Base-by-base conservation (phyloP, 768 basidiomycete species). In the Hericium alpestre region DNA sequence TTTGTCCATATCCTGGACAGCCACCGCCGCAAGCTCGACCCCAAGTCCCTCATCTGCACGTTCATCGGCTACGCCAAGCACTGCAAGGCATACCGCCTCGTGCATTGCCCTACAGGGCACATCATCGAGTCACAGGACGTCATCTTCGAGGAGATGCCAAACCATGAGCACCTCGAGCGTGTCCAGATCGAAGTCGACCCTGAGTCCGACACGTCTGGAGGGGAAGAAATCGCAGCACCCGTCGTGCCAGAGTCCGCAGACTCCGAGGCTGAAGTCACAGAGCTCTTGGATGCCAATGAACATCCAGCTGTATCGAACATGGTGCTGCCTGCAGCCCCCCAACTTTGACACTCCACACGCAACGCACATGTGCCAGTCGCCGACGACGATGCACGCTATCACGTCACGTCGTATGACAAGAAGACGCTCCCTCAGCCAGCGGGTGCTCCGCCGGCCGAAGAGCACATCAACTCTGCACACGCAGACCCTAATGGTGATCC, bases 61-160 rank as follows among this genome's bases (percentile, higher is more conserved):
- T n/a, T n/a, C 41, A 18, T 64, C 4, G 63, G 63, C 8, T 63
- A 61, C 43, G 62, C 40, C 23, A 43, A 61, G 38, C 20, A 61
- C 38, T 22, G 50, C 52, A 54, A 55, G 15, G 56, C 59, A 22
- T 64, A 61, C 49, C 49, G 57, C n/a, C 46, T 61, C 46, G 20
- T 51, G 6, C 37, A 61, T 39, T 49, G 39, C 37, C 2, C 54
- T 11, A 56, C 25, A 11, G n/a, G 55, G 15, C 53, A 41, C 18
- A 16, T 56, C 43, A 46, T 53, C 38, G 46, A 59, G 51, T 61
- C 54, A 8, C 59, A 55, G 4, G 59, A 61, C 38, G 59, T 59
- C 13, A 37, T 59, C 40, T 61, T 61, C 25, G 59, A 49, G 11
- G 48, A 49, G 22, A 20, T 15, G 18, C 40, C 4, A 9, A 2